These are phyloP conservation scores for Ambrosia trifida DNA, from an alignment of 129 eudicot genomes.

Conservation along the genomic window DNA sequence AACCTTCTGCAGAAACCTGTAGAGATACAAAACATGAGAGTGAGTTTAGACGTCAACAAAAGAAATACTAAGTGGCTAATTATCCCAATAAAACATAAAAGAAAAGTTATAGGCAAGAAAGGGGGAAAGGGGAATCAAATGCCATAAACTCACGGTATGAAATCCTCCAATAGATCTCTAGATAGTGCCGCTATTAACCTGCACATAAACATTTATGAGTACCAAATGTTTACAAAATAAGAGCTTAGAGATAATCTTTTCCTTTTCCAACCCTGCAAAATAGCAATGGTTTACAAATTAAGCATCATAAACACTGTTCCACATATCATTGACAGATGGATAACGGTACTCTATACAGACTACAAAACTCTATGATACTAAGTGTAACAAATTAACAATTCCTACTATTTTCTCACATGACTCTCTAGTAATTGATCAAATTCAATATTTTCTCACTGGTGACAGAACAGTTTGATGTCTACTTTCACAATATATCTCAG, in stretches of 20 bases:
- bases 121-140: neutral
- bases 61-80: neutral
- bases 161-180: constrained; percentile 84
- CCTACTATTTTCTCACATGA: neutral
- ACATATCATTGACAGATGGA: constrained; percentile 1
- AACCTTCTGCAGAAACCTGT: constrained; percentile 67
- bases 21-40: constrained; percentile 14
- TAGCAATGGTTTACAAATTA: neutral
- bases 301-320: too few relatives aligned
- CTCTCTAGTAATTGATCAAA: neutral
- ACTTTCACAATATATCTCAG: constrained; percentile 2
- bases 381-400: neutral
- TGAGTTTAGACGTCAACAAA: neutral
- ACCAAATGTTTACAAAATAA: constrained; percentile 33
- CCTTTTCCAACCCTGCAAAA: constrained; percentile 67
- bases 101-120: constrained; percentile 1
- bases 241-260: constrained; percentile 65
- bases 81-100: neutral
- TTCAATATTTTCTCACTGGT: neutral
- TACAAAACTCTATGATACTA: too few relatives aligned
- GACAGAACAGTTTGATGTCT: neutral
- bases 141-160: constrained; percentile 65
- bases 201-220: constrained; percentile 18
- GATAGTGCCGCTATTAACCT: constrained; percentile 86
- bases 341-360: too few relatives aligned